phyloP scores from a whole-genome alignment of 2,329 filamentous ascomycete genomes.

The Fusarium duplospermum region DNA sequence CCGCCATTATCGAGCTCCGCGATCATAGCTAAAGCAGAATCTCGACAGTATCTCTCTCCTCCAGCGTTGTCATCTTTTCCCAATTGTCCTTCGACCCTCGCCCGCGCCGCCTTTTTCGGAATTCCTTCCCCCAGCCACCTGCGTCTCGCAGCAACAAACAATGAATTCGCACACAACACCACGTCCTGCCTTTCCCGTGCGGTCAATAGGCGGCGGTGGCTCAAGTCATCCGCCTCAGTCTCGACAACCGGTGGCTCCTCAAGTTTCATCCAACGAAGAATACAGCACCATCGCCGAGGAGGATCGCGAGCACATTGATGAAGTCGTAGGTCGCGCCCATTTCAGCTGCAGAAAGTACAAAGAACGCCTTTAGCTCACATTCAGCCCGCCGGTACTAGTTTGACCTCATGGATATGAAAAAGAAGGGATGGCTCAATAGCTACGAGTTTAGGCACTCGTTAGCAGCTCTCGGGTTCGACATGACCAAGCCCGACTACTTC shows the following conservation, averaged over 20 bases:
- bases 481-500: conserved; percentile 87
- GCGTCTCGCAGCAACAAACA: conserved; percentile 16
- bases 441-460: conserved; percentile 98
- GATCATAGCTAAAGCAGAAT: conserved; percentile 28
- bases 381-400: conserved; percentile 67
- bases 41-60: conserved; percentile 2
- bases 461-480: conserved; percentile 93
- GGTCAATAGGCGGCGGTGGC: conserved; percentile 48
- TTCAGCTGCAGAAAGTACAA: background rate
- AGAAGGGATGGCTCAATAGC: conserved; percentile 93
- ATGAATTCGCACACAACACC: conserved; percentile 56
- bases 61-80: background rate
- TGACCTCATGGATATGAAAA: conserved; percentile 95
- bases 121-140: conserved; percentile 24
- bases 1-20: conserved; percentile 16
- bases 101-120: conserved; percentile 2
- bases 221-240: conserved; percentile 49
- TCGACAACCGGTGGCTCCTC: conserved; percentile 48
- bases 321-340: conserved; percentile 74
- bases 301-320: conserved; percentile 91
- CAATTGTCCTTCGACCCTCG: conserved; percentile 21
- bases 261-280: conserved; percentile 53
- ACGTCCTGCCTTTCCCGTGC: conserved; percentile 49
- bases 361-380: conserved; percentile 31
- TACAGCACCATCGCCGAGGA: conserved; percentile 77